Evolutionary conservation across 2,329 filamentous ascomycete species (phyloP), one percentile per base, ranked within the genome.

Genomic region (Tympanopsis confertula): DNA sequence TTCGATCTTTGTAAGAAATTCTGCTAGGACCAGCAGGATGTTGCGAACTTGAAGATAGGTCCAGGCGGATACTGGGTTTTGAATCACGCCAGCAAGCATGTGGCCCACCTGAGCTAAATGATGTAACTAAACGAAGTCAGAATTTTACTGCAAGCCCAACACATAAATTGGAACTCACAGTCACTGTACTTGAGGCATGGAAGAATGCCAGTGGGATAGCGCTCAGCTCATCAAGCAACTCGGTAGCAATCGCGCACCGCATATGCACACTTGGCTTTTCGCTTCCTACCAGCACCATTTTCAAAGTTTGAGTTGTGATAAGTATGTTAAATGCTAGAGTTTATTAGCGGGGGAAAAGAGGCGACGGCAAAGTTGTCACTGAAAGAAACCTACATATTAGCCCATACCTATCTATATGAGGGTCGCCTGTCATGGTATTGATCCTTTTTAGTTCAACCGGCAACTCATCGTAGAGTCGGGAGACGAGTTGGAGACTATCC

Each of bases 381-480:
- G n/a, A n/a, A n/a, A n/a, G n/a, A n/a, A n/a, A n/a, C n/a, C n/a
- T n/a, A n/a, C n/a, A n/a, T n/a, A n/a, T 18, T 15, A 17, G 20
- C 13, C 33, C 33, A 18, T 35, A 13, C 15, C 33, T 15, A 18
- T 35, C 33, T 13, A 18, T 19, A 15, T 35, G 33, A 15, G 33
- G 33, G 18, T 35, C 33, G 33, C 33, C 33, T 19, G 33, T 35
- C 33, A 35, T 35, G 33, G 18, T 13, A 15, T 35, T 35, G 33
- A 35, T 19, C 13, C 13, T 18, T 18, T 35, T 35, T 13, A 35
- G 18, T 13, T 35, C 33, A 13, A 13, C 13, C 18, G 33, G 33
- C 33, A 35, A 19, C 15, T 35, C 33, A 13, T 18, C 13, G 18
- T 35, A 19, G 15, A 35, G 33, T 19, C 13, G 18, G 13, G 33